Percentiles rank a stretch among this genome's conserved stretches.
Conservation (phyloP, 495 filamentous ascomycete species). For the Aspergillus baeticus region DNA sequence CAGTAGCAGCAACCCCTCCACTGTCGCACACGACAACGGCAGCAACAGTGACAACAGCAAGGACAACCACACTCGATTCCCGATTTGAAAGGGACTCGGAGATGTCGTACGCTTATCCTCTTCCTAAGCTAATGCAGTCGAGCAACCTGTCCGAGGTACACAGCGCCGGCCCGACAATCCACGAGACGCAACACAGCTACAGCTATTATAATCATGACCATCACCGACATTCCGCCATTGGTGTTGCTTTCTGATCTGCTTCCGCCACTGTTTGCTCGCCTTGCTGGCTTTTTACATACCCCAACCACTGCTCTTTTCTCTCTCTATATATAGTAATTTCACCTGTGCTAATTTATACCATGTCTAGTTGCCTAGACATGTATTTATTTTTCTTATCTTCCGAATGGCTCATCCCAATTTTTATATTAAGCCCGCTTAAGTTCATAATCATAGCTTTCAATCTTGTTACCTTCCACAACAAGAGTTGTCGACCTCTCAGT, state of each 20-base stretch:
- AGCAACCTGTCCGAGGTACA: constrained; percentile 9
- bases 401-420: no score
- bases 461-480: no score
- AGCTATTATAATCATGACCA: constrained; percentile 22
- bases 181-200: constrained; percentile 24
- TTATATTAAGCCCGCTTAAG: no score
- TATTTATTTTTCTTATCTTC: no score
- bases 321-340: background rate
- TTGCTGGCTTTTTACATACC: background rate
- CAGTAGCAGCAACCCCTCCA: constrained; percentile 14
- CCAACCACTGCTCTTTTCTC: background rate
- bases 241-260: constrained; percentile 34
- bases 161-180: constrained; percentile 27
- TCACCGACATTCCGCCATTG: constrained; percentile 30
- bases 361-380: no score
- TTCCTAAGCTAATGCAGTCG: constrained; percentile 4
- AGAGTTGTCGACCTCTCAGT: no score
- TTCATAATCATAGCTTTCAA: no score
- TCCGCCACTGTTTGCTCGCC: background rate
- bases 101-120: constrained; percentile 9
- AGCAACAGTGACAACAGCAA: constrained; percentile 11
- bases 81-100: constrained; percentile 30
- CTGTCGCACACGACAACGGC: constrained; percentile 31
- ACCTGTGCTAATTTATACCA: background rate
- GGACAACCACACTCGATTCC: constrained; percentile 24